Base-by-base conservation (phyloP, 495 filamentous ascomycete genomes). In the Neurospora pannonica region DNA sequence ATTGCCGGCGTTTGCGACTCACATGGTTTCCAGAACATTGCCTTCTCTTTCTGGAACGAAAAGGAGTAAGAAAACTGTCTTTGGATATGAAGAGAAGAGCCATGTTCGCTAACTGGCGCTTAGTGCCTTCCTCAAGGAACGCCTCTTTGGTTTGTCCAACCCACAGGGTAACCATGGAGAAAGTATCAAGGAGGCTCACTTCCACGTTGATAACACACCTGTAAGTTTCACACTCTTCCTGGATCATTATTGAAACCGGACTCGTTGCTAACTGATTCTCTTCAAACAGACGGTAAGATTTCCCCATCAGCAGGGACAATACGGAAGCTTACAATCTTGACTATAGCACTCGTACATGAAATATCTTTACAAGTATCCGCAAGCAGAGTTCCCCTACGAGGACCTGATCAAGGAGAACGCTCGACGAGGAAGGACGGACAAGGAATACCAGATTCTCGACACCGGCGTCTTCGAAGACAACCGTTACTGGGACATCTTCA, bases 331-430 rank as follows among this genome's bases (percentile, higher is more conserved):
- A 73, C 71, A 72, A 70, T 48, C 76, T 37, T 70, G 74, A 79
- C 75, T 75, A 40, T 79, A 94, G 92, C 95, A 98, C 83, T 97
- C 95, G 28, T 98, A 98, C 85, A 98, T 98, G 95, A 98, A 98
- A 82, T 96, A 89, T 78, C 90, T 97, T 75, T 98, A 98, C 88
- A 98, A 98, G 82, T 97, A 97, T 77, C 95, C 95, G 1, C 95
- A 98, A 84, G 87, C 87, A 78, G 89, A 91, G 69, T 98, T 98
- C 77, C 95, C 95, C 2, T 98, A 98, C 82, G 88, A 97, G 78
- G 89, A 97, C 74, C 84, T 98, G 21, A 83, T 96, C 42, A 86
- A 92, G 72, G 92, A 95, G 79, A 98, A 97, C 79, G 93, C 90
- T 37, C 88, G 86, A 72, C 92, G 94, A 24, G 85, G 87, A 54